phyloP scores from a whole-genome alignment of 2,329 filamentous ascomycete genomes.

The Colletotrichum sp. region DNA sequence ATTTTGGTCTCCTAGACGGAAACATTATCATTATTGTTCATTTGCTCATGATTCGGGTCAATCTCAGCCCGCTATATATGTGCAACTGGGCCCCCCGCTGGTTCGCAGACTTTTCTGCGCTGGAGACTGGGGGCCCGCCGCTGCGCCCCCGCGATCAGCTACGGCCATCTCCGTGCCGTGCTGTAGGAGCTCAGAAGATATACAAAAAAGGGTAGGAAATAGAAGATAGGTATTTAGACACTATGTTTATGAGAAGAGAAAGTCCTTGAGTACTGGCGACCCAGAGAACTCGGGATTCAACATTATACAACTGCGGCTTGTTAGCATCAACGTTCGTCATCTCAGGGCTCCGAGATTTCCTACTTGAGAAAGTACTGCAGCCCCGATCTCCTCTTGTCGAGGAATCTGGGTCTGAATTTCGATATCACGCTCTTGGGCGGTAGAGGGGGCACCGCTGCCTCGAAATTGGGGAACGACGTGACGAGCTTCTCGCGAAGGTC shows the following conservation, averaged over 20 bases:
- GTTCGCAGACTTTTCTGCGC: not conserved
- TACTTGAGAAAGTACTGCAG: constrained; percentile 95
- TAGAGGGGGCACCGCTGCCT: constrained; percentile 83
- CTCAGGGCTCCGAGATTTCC: constrained; percentile 31
- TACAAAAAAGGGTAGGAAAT: constrained; percentile 9
- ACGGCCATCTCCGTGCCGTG: not conserved
- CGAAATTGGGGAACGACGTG: constrained; percentile 82
- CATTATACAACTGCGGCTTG: constrained; percentile 73
- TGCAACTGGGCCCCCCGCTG: not conserved
- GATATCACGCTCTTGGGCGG: constrained; percentile 92
- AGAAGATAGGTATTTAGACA: not conserved
- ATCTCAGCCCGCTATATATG: not conserved
- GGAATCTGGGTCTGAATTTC: constrained; percentile 82
- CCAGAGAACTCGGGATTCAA: constrained; percentile 93
- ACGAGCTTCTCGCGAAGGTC: constrained; percentile 76
- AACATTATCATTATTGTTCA: constrained; percentile 17
- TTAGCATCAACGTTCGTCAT: constrained; percentile 23
- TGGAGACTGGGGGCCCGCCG: not conserved
- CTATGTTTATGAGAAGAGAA: constrained; percentile 69
- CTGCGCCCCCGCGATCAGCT: not conserved
- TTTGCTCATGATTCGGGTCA: not conserved
- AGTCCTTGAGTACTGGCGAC: constrained; percentile 89
- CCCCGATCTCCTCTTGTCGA: constrained; percentile 82
- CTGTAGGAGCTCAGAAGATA: not conserved
- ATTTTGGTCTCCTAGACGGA: not conserved